Conservation (phyloP, 495 filamentous ascomycete genomes). For the Tuber indicum region DNA sequence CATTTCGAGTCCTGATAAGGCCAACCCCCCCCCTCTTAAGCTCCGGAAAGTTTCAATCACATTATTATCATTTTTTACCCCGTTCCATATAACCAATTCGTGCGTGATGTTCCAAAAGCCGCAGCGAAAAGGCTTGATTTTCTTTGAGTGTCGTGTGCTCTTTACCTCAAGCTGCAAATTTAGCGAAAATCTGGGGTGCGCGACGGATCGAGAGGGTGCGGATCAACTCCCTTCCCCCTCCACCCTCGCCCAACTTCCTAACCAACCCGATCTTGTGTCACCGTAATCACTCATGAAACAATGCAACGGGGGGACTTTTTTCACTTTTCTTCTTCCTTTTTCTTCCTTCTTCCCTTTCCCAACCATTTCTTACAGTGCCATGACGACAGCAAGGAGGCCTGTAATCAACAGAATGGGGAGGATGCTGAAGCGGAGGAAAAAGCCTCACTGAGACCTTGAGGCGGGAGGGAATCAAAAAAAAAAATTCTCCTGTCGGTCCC, state of each 20-base stretch:
- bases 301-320: not conserved
- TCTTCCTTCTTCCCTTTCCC: not conserved
- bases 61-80: not conserved
- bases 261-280: constrained; percentile 4
- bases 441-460: not conserved
- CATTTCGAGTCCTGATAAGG: not conserved
- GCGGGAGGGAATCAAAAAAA: not conserved
- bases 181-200: constrained; percentile 38
- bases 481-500: not conserved
- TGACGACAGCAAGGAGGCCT: constrained; percentile 3
- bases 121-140: not conserved
- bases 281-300: not conserved
- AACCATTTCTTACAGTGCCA: not conserved
- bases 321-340: not conserved
- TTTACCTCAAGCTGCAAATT: constrained; percentile 39
- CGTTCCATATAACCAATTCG: not conserved
- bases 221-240: not conserved
- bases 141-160: constrained; percentile 1
- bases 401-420: not conserved
- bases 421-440: not conserved
- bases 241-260: not conserved
- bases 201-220: constrained; percentile 7
- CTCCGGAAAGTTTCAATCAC: not conserved
- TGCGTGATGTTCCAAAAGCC: not conserved
- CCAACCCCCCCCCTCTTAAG: not conserved